phyloP scores from a whole-genome alignment of 495 filamentous ascomycete genomes.

The Talaromyces nanjingensis region DNA sequence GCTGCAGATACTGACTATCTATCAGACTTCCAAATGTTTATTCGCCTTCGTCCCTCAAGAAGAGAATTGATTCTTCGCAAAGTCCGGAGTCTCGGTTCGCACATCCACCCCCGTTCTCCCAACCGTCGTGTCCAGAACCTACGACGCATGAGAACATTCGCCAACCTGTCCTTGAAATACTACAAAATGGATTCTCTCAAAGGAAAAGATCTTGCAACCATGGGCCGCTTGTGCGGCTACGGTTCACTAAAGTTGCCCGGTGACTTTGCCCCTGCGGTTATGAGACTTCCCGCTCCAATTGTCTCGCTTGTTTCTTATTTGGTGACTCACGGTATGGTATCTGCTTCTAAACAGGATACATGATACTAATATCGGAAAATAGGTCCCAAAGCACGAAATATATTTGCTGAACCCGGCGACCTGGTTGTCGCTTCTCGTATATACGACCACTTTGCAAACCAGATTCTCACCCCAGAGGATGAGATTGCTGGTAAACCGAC shows the following conservation, averaged over 20 bases:
- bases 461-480: slow-evolving; percentile 28
- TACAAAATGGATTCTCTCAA: slow-evolving; percentile 50
- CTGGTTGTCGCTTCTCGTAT: slow-evolving; percentile 22
- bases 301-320: slow-evolving; percentile 64
- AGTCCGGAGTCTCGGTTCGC: slow-evolving; percentile 23
- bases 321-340: slow-evolving; percentile 53
- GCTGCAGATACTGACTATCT: background rate
- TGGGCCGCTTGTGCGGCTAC: slow-evolving; percentile 69
- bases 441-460: slow-evolving; percentile 33
- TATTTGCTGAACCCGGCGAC: slow-evolving; percentile 31
- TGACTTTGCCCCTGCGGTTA: slow-evolving; percentile 55
- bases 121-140: slow-evolving; percentile 37
- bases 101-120: slow-evolving; percentile 15
- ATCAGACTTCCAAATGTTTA: slow-evolving; percentile 4
- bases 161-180: slow-evolving; percentile 18
- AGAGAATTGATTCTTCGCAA: slow-evolving; percentile 20
- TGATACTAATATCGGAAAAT: slow-evolving; percentile 26
- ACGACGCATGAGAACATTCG: slow-evolving; percentile 37
- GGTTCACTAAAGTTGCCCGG: slow-evolving; percentile 59
- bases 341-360: background rate
- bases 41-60: background rate
- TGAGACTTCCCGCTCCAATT: slow-evolving; percentile 67
- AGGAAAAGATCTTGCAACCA: slow-evolving; percentile 52
- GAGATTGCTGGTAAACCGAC: slow-evolving; percentile 28
- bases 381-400: slow-evolving; percentile 19